These are phyloP conservation scores for Colletotrichum eremochloae DNA, from an alignment of 2,329 filamentous ascomycete genomes.

Conservation along the genomic window DNA sequence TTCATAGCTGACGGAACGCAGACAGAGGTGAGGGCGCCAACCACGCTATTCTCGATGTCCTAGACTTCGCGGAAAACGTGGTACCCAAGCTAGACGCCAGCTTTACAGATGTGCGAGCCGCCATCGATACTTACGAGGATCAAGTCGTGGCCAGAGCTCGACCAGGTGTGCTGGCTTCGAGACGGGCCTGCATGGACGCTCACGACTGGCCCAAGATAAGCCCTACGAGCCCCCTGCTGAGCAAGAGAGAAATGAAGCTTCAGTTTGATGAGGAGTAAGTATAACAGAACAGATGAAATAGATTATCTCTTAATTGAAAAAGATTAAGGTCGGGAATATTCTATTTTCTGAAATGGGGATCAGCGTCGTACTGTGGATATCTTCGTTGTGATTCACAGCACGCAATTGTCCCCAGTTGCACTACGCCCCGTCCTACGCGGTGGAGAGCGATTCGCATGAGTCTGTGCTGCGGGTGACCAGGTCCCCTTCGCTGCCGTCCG, in stretches of 20 bases:
- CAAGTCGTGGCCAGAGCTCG: slow-evolving; percentile 58
- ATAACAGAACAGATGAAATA: background rate
- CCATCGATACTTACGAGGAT: slow-evolving; percentile 58
- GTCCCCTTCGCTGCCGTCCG: background rate
- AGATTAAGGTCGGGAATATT: slow-evolving; percentile 1
- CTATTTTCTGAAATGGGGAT: slow-evolving; percentile 11
- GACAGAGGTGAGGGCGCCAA: slow-evolving; percentile 71
- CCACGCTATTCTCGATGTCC: slow-evolving; percentile 66
- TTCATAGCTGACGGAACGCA: slow-evolving; percentile 46
- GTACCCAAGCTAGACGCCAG: slow-evolving; percentile 42
- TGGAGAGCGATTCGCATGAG: slow-evolving; percentile 28
- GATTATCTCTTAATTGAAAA: background rate
- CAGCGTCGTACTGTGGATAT: slow-evolving; percentile 22
- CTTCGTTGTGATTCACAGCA: slow-evolving; percentile 1
- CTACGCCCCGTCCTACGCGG: background rate
- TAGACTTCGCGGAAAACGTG: slow-evolving; percentile 56
- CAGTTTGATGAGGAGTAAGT: slow-evolving; percentile 48
- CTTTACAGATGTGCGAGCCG: slow-evolving; percentile 44
- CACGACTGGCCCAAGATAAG: slow-evolving; percentile 62
- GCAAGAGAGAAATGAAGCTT: slow-evolving; percentile 53
- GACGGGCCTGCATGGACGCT: slow-evolving; percentile 67
- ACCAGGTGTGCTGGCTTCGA: slow-evolving; percentile 62
- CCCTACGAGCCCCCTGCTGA: slow-evolving; percentile 53
- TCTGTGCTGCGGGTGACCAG: slow-evolving; percentile 20
- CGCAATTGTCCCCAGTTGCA: slow-evolving; percentile 11